A percentile compares a stretch with the other conserved stretches of the same genome.
Evolutionary conservation across 768 basidiomycete genomes (phyloP).

Genomic region (Trametes elegans): DNA sequence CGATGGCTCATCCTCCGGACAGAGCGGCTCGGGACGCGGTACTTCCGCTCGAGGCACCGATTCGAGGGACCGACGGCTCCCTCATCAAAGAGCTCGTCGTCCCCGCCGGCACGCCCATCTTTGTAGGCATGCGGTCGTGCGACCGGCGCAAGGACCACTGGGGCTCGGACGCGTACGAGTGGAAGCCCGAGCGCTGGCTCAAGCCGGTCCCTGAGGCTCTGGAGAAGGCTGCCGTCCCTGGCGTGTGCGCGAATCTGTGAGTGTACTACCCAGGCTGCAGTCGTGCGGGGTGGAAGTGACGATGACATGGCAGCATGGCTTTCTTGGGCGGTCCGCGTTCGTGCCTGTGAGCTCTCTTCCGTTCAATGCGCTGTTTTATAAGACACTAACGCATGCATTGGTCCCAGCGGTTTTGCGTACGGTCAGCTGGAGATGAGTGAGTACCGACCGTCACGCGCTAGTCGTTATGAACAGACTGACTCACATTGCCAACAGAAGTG

Average conservation of each 20-base stretch:
- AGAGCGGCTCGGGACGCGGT: constrained; percentile 51
- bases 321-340: constrained; percentile 6
- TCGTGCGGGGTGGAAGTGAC: not conserved
- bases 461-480: constrained; percentile 24
- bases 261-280: not conserved
- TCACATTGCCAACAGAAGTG: constrained; percentile 21
- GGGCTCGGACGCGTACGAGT: constrained; percentile 58
- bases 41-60: constrained; percentile 52
- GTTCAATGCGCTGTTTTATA: too few relatives aligned
- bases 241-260: constrained; percentile 26
- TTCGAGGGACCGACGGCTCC: constrained; percentile 43
- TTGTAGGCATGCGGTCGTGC: constrained; percentile 42
- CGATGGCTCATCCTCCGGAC: not conserved
- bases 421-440: constrained; percentile 27
- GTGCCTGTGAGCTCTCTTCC: constrained; percentile 1
- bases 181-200: constrained; percentile 67
- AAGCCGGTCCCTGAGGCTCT: constrained; percentile 20
- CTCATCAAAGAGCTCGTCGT: constrained; percentile 41
- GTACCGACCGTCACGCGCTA: constrained; percentile 14
- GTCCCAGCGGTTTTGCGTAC: constrained; percentile 27
- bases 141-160: constrained; percentile 56
- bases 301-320: constrained; percentile 6
- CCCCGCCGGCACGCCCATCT: constrained; percentile 46
- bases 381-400: too few relatives aligned
- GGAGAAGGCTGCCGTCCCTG: constrained; percentile 19